Percentiles rank a stretch among this genome's conserved stretches.
These are phyloP conservation scores for Cutaneotrichosporon curvatum DNA, from an alignment of 1,284 basidiomycete genomes.

Conservation along the genomic window DNA sequence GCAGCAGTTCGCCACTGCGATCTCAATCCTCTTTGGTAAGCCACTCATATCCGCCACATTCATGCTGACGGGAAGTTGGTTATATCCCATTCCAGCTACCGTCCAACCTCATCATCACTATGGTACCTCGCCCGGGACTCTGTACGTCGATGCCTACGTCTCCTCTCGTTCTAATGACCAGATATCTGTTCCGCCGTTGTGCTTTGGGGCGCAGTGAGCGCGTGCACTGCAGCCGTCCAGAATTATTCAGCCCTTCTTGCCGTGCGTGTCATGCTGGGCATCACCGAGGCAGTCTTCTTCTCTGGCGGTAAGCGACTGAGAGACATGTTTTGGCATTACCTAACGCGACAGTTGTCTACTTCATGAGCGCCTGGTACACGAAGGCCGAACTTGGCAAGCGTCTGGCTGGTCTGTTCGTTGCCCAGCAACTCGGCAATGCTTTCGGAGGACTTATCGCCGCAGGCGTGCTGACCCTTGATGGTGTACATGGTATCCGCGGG, in stretches of 20 bases:
- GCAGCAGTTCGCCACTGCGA: slow-evolving; percentile 34
- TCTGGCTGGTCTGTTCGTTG: slow-evolving; percentile 35
- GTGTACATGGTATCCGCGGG: slow-evolving; percentile 28
- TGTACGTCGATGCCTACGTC: slow-evolving; percentile 14
- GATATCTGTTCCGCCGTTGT: slow-evolving; percentile 19
- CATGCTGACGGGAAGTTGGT: slow-evolving; percentile 16
- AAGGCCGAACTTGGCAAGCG: slow-evolving; percentile 28
- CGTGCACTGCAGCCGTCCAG: slow-evolving; percentile 20
- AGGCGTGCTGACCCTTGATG: slow-evolving; percentile 30
- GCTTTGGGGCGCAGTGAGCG: slow-evolving; percentile 31
- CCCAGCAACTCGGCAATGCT: slow-evolving; percentile 42
- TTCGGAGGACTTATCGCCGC: slow-evolving; percentile 41
- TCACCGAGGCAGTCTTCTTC: slow-evolving; percentile 27
- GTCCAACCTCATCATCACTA: slow-evolving; percentile 18
- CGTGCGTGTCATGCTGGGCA: slow-evolving; percentile 31
- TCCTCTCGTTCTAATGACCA: no score
- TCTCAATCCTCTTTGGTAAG: slow-evolving; percentile 41
- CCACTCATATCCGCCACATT: no score
- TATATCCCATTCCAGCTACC: slow-evolving; percentile 10
- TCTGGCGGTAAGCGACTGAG: slow-evolving; percentile 3
- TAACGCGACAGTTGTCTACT: slow-evolving; percentile 16
- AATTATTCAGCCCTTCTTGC: slow-evolving; percentile 29
- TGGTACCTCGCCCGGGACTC: slow-evolving; percentile 28
- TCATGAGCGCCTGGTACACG: slow-evolving; percentile 17
- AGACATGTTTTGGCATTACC: no score